phyloP scores from a whole-genome alignment of 495 filamentous ascomycete species.

The Aspergillus sclerotioniger region DNA sequence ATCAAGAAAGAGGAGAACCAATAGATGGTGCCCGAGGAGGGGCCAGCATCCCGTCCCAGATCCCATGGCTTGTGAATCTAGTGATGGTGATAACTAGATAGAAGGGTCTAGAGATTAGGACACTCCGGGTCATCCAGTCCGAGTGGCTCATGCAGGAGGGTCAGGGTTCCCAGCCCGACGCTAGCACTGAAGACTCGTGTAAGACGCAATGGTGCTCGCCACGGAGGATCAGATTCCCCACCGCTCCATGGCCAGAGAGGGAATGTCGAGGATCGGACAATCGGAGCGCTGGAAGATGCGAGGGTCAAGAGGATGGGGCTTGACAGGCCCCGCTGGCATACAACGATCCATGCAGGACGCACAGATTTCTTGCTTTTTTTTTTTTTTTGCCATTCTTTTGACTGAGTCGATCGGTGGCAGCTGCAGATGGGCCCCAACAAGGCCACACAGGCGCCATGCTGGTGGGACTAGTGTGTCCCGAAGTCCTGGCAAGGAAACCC shows the following conservation, averaged over 20 bases:
- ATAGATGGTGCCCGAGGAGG: constrained; percentile 11
- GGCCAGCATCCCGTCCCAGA: constrained; percentile 10
- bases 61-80: constrained; percentile 6
- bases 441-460: constrained; percentile 14
- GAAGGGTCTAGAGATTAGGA: constrained; percentile 14
- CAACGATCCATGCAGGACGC: constrained; percentile 12
- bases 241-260: constrained; percentile 7
- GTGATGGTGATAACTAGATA: constrained; percentile 13
- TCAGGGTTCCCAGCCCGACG: constrained; percentile 15
- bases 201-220: constrained; percentile 19
- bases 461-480: constrained; percentile 15
- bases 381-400: constrained; percentile 5
- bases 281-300: constrained; percentile 10
- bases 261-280: constrained; percentile 13
- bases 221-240: constrained; percentile 19
- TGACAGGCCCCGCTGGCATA: constrained; percentile 11
- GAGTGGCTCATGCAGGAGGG: constrained; percentile 15
- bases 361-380: constrained; percentile 17
- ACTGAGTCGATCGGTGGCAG: constrained; percentile 8
- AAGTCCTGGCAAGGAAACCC: constrained; percentile 12
- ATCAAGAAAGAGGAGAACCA: constrained; percentile 19
- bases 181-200: constrained; percentile 8
- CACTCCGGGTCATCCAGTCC: constrained; percentile 2
- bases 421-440: constrained; percentile 5
- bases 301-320: constrained; percentile 6